Conservation (phyloP, 352 stramenopile genomes). For the Globisporangium spiculum region DNA sequence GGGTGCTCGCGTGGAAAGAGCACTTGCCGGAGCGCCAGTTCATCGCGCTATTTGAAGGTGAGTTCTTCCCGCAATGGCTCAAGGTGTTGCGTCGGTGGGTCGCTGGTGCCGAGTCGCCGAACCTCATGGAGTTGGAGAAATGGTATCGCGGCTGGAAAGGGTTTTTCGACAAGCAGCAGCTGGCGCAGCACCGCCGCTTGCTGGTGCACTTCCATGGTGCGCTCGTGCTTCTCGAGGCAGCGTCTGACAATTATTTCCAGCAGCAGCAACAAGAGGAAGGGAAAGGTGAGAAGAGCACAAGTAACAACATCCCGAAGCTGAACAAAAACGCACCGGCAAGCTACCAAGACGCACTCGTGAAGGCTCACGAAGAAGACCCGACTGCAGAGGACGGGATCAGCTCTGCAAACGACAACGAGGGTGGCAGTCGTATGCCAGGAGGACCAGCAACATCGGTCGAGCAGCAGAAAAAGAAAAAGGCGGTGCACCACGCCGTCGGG, state of each 20-base stretch:
- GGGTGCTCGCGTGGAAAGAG: conserved; percentile 73
- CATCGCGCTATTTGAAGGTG: conserved; percentile 82
- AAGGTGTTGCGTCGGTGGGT: conserved; percentile 83
- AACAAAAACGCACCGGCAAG: conserved; percentile 46
- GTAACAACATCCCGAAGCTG: conserved; percentile 39
- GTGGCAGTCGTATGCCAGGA: not conserved
- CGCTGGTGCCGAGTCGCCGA: conserved; percentile 20
- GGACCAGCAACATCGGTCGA: not conserved
- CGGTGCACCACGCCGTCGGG: conserved; percentile 41
- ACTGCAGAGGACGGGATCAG: conserved; percentile 19
- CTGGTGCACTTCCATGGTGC: conserved; percentile 77
- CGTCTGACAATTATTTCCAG: conserved; percentile 22
- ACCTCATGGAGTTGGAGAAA: conserved; percentile 62
- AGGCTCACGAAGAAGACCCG: conserved; percentile 27
- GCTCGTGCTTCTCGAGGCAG: conserved; percentile 62
- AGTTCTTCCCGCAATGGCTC: conserved; percentile 92
- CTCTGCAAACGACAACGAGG: conserved; percentile 19
- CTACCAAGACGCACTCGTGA: conserved; percentile 78
- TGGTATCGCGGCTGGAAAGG: conserved; percentile 88
- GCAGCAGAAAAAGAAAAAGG: conserved; percentile 13
- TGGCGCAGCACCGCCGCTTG: conserved; percentile 59
- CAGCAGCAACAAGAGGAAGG: conserved; percentile 2
- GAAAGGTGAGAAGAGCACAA: not conserved
- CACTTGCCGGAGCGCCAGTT: conserved; percentile 71
- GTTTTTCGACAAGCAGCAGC: conserved; percentile 64